Conservation (phyloP, 1,284 basidiomycete genomes). For the Marasmius tenuissimus region DNA sequence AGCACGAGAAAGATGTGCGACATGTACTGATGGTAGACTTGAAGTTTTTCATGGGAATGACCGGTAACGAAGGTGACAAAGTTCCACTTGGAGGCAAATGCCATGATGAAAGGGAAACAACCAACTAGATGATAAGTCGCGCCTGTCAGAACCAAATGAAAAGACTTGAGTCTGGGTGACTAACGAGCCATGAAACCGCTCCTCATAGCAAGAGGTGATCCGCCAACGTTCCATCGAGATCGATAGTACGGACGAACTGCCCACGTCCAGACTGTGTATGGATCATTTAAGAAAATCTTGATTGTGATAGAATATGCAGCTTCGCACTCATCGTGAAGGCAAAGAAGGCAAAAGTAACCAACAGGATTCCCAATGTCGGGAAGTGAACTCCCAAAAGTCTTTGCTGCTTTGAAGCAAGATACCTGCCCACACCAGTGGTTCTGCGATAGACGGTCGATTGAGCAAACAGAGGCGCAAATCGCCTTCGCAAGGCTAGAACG, state of each 20-base stretch:
- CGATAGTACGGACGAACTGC: not conserved
- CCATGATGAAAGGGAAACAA: conserved; percentile 3
- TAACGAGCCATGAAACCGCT: conserved; percentile 1
- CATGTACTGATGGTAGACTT: conserved; percentile 2
- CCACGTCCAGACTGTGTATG: conserved; percentile 2
- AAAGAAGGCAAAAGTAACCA: not conserved
- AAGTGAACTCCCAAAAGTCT: not conserved
- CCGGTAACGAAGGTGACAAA: conserved; percentile 1
- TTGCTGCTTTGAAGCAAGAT: too few relatives aligned
- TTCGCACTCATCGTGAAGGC: not conserved
- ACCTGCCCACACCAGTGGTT: too few relatives aligned
- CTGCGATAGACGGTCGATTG: too few relatives aligned
- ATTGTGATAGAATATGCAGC: not conserved
- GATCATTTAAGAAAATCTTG: not conserved
- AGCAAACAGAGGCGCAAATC: too few relatives aligned
- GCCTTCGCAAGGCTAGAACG: too few relatives aligned
- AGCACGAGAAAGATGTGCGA: conserved; percentile 2
- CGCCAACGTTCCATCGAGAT: conserved; percentile 1
- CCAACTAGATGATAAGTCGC: not conserved
- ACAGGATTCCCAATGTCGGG: not conserved
- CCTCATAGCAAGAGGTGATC: conserved; percentile 1
- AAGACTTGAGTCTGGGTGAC: not conserved
- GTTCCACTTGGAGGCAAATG: conserved; percentile 1
- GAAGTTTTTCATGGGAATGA: conserved; percentile 2
- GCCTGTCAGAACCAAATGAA: not conserved